A percentile compares a stretch with the other conserved stretches of the same genome.
Conservation (phyloP, 164 flowering plant species). For the Annona squamosa region DNA sequence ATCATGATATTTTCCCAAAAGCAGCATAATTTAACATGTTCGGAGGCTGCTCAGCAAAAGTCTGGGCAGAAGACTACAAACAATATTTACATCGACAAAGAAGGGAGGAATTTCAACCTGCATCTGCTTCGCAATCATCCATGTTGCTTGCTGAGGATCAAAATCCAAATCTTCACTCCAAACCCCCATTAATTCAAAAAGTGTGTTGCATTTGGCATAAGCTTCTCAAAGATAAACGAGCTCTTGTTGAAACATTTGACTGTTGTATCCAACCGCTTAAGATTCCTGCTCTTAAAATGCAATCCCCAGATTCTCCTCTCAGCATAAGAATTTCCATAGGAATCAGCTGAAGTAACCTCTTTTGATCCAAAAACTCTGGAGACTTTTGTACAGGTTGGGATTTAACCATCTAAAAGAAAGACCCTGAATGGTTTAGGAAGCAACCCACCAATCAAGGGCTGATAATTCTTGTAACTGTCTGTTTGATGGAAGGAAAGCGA, state of each 20-base stretch:
- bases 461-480: slow-evolving; percentile 31
- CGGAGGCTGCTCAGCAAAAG: too few species aligned
- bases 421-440: background rate
- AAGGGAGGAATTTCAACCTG: too few species aligned
- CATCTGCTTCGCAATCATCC: background rate
- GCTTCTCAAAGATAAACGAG: background rate
- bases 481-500: slow-evolving; percentile 51
- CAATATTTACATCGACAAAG: too few species aligned
- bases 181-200: background rate
- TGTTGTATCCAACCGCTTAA: background rate
- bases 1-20: too few species aligned
- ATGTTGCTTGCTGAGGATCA: background rate
- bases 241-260: background rate
- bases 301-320: background rate
- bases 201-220: background rate
- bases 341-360: background rate
- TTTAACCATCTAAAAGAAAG: background rate
- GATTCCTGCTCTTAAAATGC: background rate
- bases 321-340: background rate
- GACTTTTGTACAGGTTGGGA: background rate
- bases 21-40: too few species aligned
- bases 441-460: background rate
- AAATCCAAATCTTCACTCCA: background rate
- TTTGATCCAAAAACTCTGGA: background rate
- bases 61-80: too few species aligned